Percentiles rank a stretch among this genome's conserved stretches.
Evolutionary conservation across 1,139 yeast species (phyloP).

Genomic region (Neolecta irregularis): DNA sequence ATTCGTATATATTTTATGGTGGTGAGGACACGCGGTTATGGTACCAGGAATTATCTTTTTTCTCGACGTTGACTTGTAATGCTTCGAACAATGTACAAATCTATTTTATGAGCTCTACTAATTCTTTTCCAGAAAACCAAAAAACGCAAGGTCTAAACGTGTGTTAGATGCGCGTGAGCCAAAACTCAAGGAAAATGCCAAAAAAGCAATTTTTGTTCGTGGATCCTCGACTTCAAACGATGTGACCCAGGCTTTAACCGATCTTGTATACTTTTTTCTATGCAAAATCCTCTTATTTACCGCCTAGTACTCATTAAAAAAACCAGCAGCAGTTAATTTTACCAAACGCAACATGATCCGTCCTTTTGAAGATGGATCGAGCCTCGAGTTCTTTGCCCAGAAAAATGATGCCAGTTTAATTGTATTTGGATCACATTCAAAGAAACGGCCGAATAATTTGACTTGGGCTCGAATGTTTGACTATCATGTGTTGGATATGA

Average conservation of each 20-base stretch:
- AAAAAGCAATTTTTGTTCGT: slow-evolving; percentile 80
- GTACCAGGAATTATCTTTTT: no score
- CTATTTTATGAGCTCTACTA: not conserved
- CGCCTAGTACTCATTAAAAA: slow-evolving; percentile 54
- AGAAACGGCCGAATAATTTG: slow-evolving; percentile 84
- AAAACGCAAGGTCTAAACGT: slow-evolving; percentile 90
- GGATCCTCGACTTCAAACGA: slow-evolving; percentile 70
- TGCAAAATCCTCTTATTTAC: not conserved
- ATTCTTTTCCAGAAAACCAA: slow-evolving; percentile 40
- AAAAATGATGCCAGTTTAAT: slow-evolving; percentile 81
- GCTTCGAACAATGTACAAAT: no score
- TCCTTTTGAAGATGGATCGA: slow-evolving; percentile 85
- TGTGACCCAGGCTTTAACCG: slow-evolving; percentile 79
- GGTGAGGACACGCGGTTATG: no score
- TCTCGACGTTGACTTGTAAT: no score
- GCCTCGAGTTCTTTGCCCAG: slow-evolving; percentile 80
- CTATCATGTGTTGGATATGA: slow-evolving; percentile 81
- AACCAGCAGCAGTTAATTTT: slow-evolving; percentile 80
- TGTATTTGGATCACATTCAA: slow-evolving; percentile 69
- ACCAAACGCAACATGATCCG: slow-evolving; percentile 73
- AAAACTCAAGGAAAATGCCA: slow-evolving; percentile 76
- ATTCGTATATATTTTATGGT: no score
- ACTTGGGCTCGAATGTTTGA: slow-evolving; percentile 83
- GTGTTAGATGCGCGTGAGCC: slow-evolving; percentile 82
- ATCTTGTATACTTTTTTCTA: slow-evolving; percentile 30